Percentiles rank a stretch among this genome's conserved stretches.
Conservation (phyloP, 2,329 filamentous ascomycete species). For the Fusarium napiforme region DNA sequence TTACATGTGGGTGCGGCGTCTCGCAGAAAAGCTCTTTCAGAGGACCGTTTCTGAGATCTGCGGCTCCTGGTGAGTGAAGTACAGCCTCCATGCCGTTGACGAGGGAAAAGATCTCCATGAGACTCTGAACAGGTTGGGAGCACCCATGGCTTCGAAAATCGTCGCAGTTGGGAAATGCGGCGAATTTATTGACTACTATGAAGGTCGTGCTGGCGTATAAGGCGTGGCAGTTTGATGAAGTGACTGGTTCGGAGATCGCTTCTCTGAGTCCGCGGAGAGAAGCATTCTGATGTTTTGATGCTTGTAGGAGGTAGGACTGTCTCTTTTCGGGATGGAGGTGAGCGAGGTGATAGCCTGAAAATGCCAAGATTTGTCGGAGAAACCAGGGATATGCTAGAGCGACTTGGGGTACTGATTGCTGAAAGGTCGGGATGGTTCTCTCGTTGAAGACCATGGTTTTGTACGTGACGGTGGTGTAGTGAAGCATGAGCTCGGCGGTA, state of each 20-base stretch:
- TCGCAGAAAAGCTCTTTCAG: constrained; percentile 11
- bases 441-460: constrained; percentile 27
- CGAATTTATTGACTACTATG: constrained; percentile 34
- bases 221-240: constrained; percentile 16
- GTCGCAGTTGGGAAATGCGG: constrained; percentile 26
- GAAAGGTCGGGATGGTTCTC: constrained; percentile 12
- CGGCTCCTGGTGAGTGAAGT: constrained; percentile 8
- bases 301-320: constrained; percentile 9
- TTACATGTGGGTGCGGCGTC: accelerated
- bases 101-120: constrained; percentile 29
- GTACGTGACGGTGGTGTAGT: constrained; percentile 35
- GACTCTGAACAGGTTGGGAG: constrained; percentile 1
- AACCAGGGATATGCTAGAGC: constrained; percentile 31
- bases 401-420: constrained; percentile 23
- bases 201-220: constrained; percentile 19
- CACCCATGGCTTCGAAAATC: constrained; percentile 12
- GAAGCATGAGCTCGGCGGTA: constrained; percentile 29
- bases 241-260: constrained; percentile 2
- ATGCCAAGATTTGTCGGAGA: constrained; percentile 29
- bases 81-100: constrained; percentile 29
- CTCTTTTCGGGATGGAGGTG: constrained; percentile 20
- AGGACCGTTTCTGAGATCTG: background rate
- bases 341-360: constrained; percentile 30
- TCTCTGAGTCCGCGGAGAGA: constrained; percentile 28
- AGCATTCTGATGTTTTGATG: constrained; percentile 32